Conservation (phyloP, 2,329 filamentous ascomycete species). For the Knoxdaviesia capensis region DNA sequence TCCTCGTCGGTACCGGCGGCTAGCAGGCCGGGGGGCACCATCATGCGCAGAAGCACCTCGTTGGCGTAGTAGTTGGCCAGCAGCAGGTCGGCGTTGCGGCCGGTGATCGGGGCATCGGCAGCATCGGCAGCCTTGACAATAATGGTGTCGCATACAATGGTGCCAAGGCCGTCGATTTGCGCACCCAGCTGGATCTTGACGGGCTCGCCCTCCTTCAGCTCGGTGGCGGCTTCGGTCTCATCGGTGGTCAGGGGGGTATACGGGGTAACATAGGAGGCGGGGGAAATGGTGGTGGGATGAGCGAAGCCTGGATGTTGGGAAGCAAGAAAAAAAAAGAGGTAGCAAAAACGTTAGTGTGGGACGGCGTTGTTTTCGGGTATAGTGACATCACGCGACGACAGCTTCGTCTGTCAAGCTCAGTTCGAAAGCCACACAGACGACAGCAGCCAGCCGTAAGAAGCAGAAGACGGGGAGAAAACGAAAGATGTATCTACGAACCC, state of each 20-base stretch:
- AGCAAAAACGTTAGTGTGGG: too few relatives aligned
- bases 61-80: conserved; percentile 90
- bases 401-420: too few relatives aligned
- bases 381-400: too few relatives aligned
- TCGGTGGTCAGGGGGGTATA: conserved; percentile 87
- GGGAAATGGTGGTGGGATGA: conserved; percentile 89
- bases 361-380: too few relatives aligned
- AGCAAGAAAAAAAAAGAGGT: too few relatives aligned
- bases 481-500: conserved; percentile 29
- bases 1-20: conserved; percentile 76
- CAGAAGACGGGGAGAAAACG: conserved; percentile 1
- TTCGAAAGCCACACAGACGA: neutral
- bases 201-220: conserved; percentile 67
- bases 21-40: conserved; percentile 78
- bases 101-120: conserved; percentile 43
- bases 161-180: conserved; percentile 91
- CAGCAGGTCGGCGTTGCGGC: conserved; percentile 68
- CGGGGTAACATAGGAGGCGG: conserved; percentile 82
- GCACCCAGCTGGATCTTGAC: conserved; percentile 98
- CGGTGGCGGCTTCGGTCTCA: conserved; percentile 58
- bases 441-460: neutral
- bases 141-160: conserved; percentile 88
- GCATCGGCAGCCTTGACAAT: conserved; percentile 45
- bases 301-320: conserved; percentile 42
- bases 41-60: conserved; percentile 76